Evolutionary conservation across 2,329 filamentous ascomycete species (phyloP), one percentile per base, ranked within the genome.

Genomic region (Colletotrichum musicola): DNA sequence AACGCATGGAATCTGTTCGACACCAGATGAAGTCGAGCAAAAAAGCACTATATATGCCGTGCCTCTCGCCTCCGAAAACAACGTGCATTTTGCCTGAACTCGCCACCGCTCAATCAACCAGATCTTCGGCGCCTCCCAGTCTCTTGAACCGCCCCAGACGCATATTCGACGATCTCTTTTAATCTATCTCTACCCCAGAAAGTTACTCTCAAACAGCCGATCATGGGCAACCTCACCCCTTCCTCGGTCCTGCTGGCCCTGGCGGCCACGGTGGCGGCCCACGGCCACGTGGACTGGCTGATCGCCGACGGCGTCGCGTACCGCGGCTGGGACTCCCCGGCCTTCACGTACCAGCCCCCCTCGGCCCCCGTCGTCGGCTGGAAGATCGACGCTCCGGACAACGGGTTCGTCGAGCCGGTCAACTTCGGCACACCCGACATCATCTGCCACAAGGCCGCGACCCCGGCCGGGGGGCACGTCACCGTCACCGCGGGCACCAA

Each of bases 401-500:
- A 81, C 63, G 82, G 83, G 12, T 84, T 82, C 72, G 82, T 86
- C 58, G 79, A 79, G 20, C 85, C 85, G 27, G 80, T 75, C 62
- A 74, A 75, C 49, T 83, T 81, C 49, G 74, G 73, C 7, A 75
- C 74, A 3, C 68, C 75, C 18, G 82, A 85, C 58, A 86, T 86
- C 71, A 81, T 82, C 73, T 86, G 84, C 75, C 82, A 85, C 75
- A 80, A 80, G 64, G 77, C 73, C 22, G 83, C 81, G 14, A 80
- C 73, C 14, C 79, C 82, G 22, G 83, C 80, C 12, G 69, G 77
- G 49, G 78, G 80, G 61, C 78, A 79, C 16, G 80, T 81, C 38
- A 74, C 74, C 4, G 85, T 92, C 42, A 80, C 83, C 14, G 90
- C 90, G 13, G 91, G 90, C 68, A 81, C 82, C 71, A 82, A 81